Evolutionary conservation across 306 rosid species (phyloP), one percentile per base, ranked within the genome.

Genomic region (Prosopis cineraria): DNA sequence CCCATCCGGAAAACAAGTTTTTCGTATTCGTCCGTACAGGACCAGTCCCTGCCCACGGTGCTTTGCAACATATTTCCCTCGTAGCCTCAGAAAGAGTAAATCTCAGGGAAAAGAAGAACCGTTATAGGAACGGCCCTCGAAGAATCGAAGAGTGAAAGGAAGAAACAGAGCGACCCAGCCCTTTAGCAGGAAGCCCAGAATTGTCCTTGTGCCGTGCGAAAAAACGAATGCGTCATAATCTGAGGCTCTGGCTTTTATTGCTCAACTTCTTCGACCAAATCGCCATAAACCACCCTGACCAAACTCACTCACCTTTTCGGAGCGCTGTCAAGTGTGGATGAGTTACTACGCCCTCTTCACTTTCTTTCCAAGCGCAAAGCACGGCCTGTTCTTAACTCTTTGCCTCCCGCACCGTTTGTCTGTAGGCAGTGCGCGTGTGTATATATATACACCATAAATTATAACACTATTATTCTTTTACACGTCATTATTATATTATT

Each of bases 1-100:
- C 85, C 88, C 97, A 95, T 92, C 43, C 97, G 80, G 53, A 86
- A 82, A 6, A 95, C 67, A 31, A 95, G 98, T 79, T 92, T 95
- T 33, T 93, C 88, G 63, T 87, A 95, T 77, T 92, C 98, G 33
- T 87, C 90, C 70, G 92, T 84, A 84, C 85, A 82, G 41, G 95
- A 84, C 89, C 95, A 82, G 83, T 92, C 98, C 96, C 93, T 94
- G 22, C 41, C 77, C 60, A 43, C 11, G 22, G 25, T 37, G 43
- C 20, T 64, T 11, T 27, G 40, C 19, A n/a, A 53, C 56, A 62
- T 25, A 27, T 8, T 45, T 30, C 25, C 16, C 13, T 62, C 37
- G 41, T 40, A 20, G 13, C 17, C 29, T 7, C 31, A 31, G 44
- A 63, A 37, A 59, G 68, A 68, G 58, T 34, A 30, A 60, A 78